Evolutionary conservation across 2,329 filamentous ascomycete species (phyloP).

Genomic region (Aotearoamyces nothofagi): DNA sequence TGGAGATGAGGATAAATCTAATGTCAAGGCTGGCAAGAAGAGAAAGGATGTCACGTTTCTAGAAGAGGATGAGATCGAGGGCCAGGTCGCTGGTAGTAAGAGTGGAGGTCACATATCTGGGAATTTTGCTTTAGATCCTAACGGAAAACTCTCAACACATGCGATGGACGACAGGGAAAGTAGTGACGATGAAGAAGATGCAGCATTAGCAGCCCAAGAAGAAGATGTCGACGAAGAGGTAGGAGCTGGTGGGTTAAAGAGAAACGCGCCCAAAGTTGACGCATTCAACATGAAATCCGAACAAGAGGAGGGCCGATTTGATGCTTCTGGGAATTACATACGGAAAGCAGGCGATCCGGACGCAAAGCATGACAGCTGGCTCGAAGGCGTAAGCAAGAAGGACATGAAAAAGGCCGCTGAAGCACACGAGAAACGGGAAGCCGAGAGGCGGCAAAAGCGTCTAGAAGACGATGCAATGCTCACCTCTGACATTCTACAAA

Average conservation of each 20-base stretch:
- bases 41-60: conserved; percentile 47
- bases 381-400: conserved; percentile 85
- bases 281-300: conserved; percentile 90
- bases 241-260: conserved; percentile 79
- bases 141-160: conserved; percentile 24
- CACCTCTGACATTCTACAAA: conserved; percentile 57
- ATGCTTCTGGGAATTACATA: conserved; percentile 81
- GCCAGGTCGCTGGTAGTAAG: conserved; percentile 60
- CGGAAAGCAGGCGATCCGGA: conserved; percentile 81
- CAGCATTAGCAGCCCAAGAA: conserved; percentile 61
- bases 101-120: conserved; percentile 52
- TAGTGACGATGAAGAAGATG: conserved; percentile 51
- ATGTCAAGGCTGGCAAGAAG: conserved; percentile 38
- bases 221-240: conserved; percentile 77
- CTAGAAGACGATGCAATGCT: conserved; percentile 61
- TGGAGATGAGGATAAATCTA: conserved; percentile 36
- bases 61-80: conserved; percentile 52
- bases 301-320: conserved; percentile 84
- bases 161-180: conserved; percentile 26
- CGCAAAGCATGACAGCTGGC: conserved; percentile 80
- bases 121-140: conserved; percentile 44
- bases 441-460: conserved; percentile 55
- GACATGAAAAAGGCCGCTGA: conserved; percentile 80
- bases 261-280: conserved; percentile 84
- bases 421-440: conserved; percentile 73